phyloP scores from a whole-genome alignment of 176 grass and related monocot species.

The Rhynchospora breviuscula region DNA sequence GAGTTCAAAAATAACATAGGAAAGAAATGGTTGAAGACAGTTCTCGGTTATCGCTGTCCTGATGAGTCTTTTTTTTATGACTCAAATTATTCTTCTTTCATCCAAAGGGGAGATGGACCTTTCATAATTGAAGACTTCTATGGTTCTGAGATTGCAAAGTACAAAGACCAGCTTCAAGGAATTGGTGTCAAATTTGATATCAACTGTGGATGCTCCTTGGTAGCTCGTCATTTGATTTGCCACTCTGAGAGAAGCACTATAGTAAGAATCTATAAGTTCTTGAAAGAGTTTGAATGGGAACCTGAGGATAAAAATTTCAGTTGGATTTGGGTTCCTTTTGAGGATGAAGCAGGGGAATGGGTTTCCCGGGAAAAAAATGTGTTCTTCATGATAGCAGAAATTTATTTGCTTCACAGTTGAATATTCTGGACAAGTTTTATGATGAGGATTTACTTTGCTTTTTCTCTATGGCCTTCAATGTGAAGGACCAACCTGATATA shows the following conservation, averaged over 20 bases:
- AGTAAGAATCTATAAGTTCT: conserved; percentile 41
- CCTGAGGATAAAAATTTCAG: conserved; percentile 12
- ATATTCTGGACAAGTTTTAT: conserved; percentile 51
- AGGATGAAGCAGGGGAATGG: conserved; percentile 32
- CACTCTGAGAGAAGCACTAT: conserved; percentile 37
- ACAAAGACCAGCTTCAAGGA: conserved; percentile 25
- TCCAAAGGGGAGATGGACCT: conserved; percentile 37
- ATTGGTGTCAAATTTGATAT: conserved; percentile 43
- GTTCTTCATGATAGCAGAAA: conserved; percentile 36
- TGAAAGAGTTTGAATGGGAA: conserved; percentile 33
- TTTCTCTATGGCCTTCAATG: conserved; percentile 31
- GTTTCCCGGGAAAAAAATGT: conserved; percentile 22
- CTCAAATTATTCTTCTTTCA: conserved; percentile 13
- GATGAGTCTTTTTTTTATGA: conserved; percentile 49
- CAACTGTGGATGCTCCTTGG: conserved; percentile 8
- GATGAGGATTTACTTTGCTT: conserved; percentile 30
- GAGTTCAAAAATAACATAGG: conserved; percentile 29
- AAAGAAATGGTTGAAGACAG: conserved; percentile 49
- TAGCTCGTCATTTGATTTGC: conserved; percentile 33
- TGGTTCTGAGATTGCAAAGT: conserved; percentile 30
- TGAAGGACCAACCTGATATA: conserved; percentile 22
- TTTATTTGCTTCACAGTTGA: conserved; percentile 36
- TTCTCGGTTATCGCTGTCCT: conserved; percentile 36
- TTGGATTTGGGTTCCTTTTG: conserved; percentile 56
- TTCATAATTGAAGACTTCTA: conserved; percentile 54